phyloP scores from a whole-genome alignment of 257 asterid genomes.

The Lavandula angustifolia region DNA sequence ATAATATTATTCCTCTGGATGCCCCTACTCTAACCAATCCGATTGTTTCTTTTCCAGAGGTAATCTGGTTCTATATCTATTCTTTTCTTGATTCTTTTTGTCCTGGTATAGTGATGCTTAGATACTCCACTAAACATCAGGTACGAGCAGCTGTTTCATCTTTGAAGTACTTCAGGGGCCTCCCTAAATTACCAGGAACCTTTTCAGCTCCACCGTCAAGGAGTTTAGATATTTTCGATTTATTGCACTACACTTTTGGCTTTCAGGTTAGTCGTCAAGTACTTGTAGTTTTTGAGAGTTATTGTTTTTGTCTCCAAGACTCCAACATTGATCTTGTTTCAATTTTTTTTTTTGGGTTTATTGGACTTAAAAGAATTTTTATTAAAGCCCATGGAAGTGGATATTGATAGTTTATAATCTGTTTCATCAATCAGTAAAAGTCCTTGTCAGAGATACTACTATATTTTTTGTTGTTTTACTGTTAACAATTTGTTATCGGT shows the following conservation, averaged over 20 bases:
- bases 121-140: constrained; percentile 45
- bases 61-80: constrained; percentile 34
- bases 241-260: constrained; percentile 78
- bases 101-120: constrained; percentile 22
- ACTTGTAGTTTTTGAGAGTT: constrained; percentile 21
- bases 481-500: no score
- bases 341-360: background rate
- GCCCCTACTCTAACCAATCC: constrained; percentile 74
- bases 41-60: constrained; percentile 79
- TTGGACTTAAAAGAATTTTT: background rate
- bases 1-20: constrained; percentile 91
- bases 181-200: constrained; percentile 75
- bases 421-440: background rate
- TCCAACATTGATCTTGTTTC: constrained; percentile 18
- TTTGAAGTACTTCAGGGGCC: constrained; percentile 72
- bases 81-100: constrained; percentile 2
- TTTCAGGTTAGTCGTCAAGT: constrained; percentile 70
- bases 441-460: background rate
- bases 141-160: constrained; percentile 83
- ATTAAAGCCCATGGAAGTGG: background rate
- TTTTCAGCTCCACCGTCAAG: constrained; percentile 68
- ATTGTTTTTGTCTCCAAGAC: background rate
- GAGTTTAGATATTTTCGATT: constrained; percentile 77
- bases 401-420: no score
- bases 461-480: no score